Base-by-base conservation (phyloP, 2,329 filamentous ascomycete species). In the Neoscytalidium dimidiatum region DNA sequence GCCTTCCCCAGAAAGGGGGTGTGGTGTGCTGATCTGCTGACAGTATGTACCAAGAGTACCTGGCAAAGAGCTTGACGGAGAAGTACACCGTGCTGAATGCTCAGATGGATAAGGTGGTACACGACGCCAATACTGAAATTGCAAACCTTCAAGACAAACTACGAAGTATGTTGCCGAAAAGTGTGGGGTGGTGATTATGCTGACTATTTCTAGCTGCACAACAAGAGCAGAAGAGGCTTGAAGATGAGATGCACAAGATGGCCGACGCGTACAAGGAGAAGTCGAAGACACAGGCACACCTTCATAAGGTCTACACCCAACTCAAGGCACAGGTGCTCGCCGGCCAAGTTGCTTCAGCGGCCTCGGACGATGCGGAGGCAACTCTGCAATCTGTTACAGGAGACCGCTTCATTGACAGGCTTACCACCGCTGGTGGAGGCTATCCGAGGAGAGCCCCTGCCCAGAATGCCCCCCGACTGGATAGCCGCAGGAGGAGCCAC, bases 41-140 rank as follows among this genome's bases (percentile, higher is more conserved):
- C 66, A 92, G 89, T 66, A 85, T 89, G 61, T 96, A 94, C 71
- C 91, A 96, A 73, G 89, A 92, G 70, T 88, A 90, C 69, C 79
- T 92, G 1, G 88, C 86, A 48, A 92, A 89, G 71, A 88, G 84
- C 9, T 78, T 96, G 67, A 87, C 86, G 0, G 90, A 92, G 11
- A 94, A 91, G 74, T 92, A 91, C 73, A 79, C 83, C 1, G 81
- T 76, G 2, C 78, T 95, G 17, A 90, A 83, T 68, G 78, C 83
- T 13, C 85, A 91, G 48, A 84, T 93, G 73, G 90, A 95, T 70
- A 90, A 90, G 70, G 81, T 91, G 1, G 85, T 93, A 51, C 86
- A 88, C 67, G 89, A 94, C 67, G 91, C 92, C 7, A 93, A 94
- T 71, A 76, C 85, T 0, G 88, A 94, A 71, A 90, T 94, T 64